A percentile compares a stretch with the other conserved stretches of the same genome.
Conservation (phyloP, 2,329 filamentous ascomycete genomes). For the Pseudocercospora fijiensis region DNA sequence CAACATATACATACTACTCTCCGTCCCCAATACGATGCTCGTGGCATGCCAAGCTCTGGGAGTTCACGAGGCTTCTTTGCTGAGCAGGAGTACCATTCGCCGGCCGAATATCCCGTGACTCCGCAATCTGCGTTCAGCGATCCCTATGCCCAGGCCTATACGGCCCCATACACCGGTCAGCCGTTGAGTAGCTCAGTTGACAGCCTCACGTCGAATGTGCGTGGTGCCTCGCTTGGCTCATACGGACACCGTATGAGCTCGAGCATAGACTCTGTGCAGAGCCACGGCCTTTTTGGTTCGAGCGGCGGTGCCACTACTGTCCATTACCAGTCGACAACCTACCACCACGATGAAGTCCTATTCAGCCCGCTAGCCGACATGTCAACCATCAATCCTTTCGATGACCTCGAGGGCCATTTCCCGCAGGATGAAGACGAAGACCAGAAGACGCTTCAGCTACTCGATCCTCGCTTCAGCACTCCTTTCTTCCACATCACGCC, state of each 20-base stretch:
- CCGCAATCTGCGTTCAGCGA: slow-evolving; percentile 47
- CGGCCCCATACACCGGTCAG: slow-evolving; percentile 23
- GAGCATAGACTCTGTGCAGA: slow-evolving; percentile 49
- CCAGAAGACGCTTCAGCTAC: slow-evolving; percentile 26
- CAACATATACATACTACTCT: slow-evolving; percentile 47
- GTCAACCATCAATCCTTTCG: slow-evolving; percentile 24
- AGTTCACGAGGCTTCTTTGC: slow-evolving; percentile 50
- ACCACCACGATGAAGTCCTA: slow-evolving; percentile 30
- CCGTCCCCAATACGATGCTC: slow-evolving; percentile 43
- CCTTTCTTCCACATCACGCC: slow-evolving; percentile 62
- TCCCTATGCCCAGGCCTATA: slow-evolving; percentile 38
- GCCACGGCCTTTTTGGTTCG: slow-evolving; percentile 22
- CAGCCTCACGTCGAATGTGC: slow-evolving; percentile 17
- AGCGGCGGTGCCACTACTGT: not conserved
- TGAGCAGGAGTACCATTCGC: slow-evolving; percentile 50
- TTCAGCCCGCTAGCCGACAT: slow-evolving; percentile 35
- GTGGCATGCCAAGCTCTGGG: slow-evolving; percentile 46
- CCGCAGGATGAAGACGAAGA: slow-evolving; percentile 28
- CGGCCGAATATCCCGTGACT: slow-evolving; percentile 49
- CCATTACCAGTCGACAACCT: slow-evolving; percentile 13
- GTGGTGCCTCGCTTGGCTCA: slow-evolving; percentile 37
- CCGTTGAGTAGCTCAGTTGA: slow-evolving; percentile 22
- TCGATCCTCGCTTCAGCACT: slow-evolving; percentile 36
- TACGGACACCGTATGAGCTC: slow-evolving; percentile 44
- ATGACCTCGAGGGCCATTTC: slow-evolving; percentile 20